Evolutionary conservation across 2,329 filamentous ascomycete species (phyloP), one percentile per base, ranked within the genome.

Genomic region (Aspergillus felis): DNA sequence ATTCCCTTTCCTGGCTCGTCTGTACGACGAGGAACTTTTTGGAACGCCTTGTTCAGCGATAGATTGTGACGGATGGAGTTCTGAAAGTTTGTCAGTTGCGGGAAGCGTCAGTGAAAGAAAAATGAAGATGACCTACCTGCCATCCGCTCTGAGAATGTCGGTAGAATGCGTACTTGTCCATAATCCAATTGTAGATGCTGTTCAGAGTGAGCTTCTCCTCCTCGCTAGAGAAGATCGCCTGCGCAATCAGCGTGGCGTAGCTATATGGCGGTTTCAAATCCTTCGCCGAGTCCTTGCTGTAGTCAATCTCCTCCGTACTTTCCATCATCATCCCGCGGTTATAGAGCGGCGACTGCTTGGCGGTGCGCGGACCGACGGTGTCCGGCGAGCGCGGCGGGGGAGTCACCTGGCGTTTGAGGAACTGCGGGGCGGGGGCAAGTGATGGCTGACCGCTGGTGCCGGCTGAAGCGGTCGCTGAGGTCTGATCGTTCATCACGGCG

Each of bases 1-100:
- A 97, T 97, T 28, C 94, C 94, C 73, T 99, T 99, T 12, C 94
- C 94, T 24, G 94, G 94, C 72, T 99, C 94, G 66, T 97, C 91
- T 0, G 92, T 96, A 17, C 90, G 88, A 50, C 94, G 87, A 3
- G 94, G 90, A 8, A 96, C 89, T 74, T 99, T 99, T 66, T 92
- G 87, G 69, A 99, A 99, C 0, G 89, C 87, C 72, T 97, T 96
- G 74, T 96, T 97, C 46, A 99, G 78, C 1, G 94, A 97, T 14
- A 99, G 76, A 66, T 99, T 99, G 73, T 99, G 94, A 12, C 94
- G 88, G 64, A 99, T 99, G 0, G 92, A 97, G 73, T 99, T 99
- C 86, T 91, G 67, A 22, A 22, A 48, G 25, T 29, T n/a, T 27
- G 32, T 57, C 17, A 56, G 49, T 12, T 4, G 51, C n/a, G 4